These are phyloP conservation scores for Canariomyces notabilis DNA, from an alignment of 2,329 filamentous ascomycete genomes.

Conservation along the genomic window DNA sequence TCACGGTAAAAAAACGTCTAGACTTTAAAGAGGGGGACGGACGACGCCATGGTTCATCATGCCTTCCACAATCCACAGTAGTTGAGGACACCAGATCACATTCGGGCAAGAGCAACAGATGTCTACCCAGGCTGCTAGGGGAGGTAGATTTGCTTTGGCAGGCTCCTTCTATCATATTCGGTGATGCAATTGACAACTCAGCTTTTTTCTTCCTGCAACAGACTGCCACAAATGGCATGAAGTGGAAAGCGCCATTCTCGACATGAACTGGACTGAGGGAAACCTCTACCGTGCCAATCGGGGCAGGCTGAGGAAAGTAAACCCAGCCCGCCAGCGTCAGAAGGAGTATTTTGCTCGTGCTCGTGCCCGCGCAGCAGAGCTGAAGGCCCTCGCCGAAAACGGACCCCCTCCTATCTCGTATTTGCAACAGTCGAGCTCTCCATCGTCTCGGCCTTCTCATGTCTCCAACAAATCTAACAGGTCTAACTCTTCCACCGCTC, in stretches of 20 bases:
- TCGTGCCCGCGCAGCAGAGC: conserved; percentile 30
- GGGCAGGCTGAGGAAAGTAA: conserved; percentile 31
- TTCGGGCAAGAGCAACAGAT: too few relatives aligned
- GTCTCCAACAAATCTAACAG: conserved; percentile 10
- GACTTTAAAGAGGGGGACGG: too few relatives aligned
- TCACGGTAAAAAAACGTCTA: too few relatives aligned
- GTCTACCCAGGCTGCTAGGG: too few relatives aligned
- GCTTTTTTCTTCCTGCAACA: neutral
- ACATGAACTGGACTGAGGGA: conserved; percentile 50
- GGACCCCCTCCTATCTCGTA: conserved; percentile 30
- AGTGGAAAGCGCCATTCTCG: neutral
- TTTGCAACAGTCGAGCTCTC: conserved; percentile 16
- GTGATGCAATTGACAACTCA: neutral
- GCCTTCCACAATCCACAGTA: too few relatives aligned
- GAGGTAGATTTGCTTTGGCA: too few relatives aligned
- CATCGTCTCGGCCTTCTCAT: conserved; percentile 7
- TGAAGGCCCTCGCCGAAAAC: conserved; percentile 24
- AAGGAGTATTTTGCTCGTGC: conserved; percentile 44
- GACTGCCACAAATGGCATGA: too few relatives aligned
- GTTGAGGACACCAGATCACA: too few relatives aligned
- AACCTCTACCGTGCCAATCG: conserved; percentile 40
- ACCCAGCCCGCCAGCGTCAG: conserved; percentile 34
- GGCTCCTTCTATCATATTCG: too few relatives aligned
- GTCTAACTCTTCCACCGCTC: conserved; percentile 17
- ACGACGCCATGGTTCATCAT: too few relatives aligned